A percentile compares a stretch with the other conserved stretches of the same genome.
Evolutionary conservation across 1,139 yeast genomes (phyloP).

Genomic region (Debaryomyces robertsiae): DNA sequence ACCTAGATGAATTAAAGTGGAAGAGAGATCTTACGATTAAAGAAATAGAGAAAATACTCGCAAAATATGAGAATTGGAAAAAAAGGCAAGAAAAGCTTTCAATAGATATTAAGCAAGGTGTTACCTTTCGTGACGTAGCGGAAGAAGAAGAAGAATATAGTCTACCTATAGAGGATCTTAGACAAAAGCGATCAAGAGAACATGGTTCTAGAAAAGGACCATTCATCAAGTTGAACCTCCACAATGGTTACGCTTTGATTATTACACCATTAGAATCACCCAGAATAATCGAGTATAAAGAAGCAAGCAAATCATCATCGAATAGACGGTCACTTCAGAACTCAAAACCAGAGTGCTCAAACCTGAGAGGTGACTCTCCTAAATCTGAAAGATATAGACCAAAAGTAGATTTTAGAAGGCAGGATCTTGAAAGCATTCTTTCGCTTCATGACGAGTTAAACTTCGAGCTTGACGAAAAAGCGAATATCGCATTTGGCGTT

Average conservation of each 20-base stretch:
- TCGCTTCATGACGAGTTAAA: constrained; percentile 1
- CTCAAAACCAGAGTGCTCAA: not conserved
- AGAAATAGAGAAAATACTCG: constrained; percentile 51
- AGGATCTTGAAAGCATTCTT: not conserved
- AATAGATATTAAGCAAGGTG: constrained; percentile 28
- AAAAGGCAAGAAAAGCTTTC: constrained; percentile 31
- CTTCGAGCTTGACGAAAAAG: constrained; percentile 7
- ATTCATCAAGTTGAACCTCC: constrained; percentile 27
- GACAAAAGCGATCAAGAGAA: constrained; percentile 23
- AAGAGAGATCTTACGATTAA: constrained; percentile 55
- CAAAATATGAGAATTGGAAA: constrained; percentile 50
- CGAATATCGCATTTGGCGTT: constrained; percentile 14
- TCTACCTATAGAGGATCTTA: constrained; percentile 23
- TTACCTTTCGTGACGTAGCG: constrained; percentile 14
- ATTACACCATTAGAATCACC: constrained; percentile 39
- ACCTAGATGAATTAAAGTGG: constrained; percentile 48
- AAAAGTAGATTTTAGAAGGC: not conserved
- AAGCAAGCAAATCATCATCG: not conserved
- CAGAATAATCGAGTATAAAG: constrained; percentile 16
- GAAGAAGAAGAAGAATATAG: constrained; percentile 25
- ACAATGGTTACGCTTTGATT: constrained; percentile 31
- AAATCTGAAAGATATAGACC: not conserved
- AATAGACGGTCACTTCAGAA: not conserved
- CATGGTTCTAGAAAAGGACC: constrained; percentile 27
- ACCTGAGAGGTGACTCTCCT: not conserved